Evolutionary conservation across 768 basidiomycete genomes (phyloP), one percentile per base, ranked within the genome.

Genomic region (Rhizopogon vesiculosus): DNA sequence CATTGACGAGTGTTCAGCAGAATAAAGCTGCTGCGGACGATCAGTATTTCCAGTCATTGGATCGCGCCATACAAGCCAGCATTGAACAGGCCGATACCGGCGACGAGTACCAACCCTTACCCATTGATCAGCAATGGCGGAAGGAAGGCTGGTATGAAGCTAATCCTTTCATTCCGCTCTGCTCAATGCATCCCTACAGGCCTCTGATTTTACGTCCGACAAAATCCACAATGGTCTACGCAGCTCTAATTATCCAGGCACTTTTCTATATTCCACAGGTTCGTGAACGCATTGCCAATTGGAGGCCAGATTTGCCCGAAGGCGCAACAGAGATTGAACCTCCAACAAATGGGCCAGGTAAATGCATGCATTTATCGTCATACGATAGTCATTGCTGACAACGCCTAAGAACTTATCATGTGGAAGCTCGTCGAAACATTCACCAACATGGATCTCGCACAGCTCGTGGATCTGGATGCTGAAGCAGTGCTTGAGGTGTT

Each of bases 191-290:
- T 28, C 7, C 13, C 18, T 4, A 15, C 53, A 91, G 89, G n/a
- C 89, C 89, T 12, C 78, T 91, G 33, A 85, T 85, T 7, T 61
- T 91, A 19, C 86, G 89, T 22, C 79, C 87, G 1, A 78, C 81
- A 18, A 61, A 66, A 19, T 68, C 81, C 1, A 70, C 73, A 1
- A 69, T 81, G 28, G 77, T 78, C 2, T 85, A 87, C 58, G 84
- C 85, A 22, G 80, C 84, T 1, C 69, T 89, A 63, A 77, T 89
- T 51, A 54, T 72, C 58, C 59, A 65, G 33, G 82, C 80, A 0
- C 62, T 91, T 3, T 89, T 80, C 64, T 81, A 79, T 56, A 76
- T 91, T 5, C 89, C 89, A 2, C 89, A 91, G 76, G 78, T 91
- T 43, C 77, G 86, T 25, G 61, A 70, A 45, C 69, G 68, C 4